phyloP scores from a whole-genome alignment of 768 basidiomycete genomes.

The Psilocybe sp. region DNA sequence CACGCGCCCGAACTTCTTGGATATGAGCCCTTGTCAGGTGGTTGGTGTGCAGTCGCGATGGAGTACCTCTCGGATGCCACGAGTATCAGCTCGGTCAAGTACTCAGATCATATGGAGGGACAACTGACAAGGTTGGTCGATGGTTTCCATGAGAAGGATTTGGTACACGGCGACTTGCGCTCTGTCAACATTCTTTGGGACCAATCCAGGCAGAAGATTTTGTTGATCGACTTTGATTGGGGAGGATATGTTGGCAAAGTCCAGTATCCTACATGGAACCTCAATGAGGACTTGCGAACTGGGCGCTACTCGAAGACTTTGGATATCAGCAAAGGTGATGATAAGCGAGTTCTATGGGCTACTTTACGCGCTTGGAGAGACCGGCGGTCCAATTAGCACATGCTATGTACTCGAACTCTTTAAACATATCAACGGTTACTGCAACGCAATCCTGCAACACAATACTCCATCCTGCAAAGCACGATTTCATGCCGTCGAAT shows the following conservation, averaged over 20 bases:
- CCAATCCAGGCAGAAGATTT: constrained; percentile 2
- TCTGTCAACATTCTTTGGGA: constrained; percentile 12
- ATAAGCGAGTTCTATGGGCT: constrained; percentile 7
- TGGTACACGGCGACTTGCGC: constrained; percentile 19
- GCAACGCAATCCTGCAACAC: no score
- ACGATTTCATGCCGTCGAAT: no score
- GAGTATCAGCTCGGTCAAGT: not conserved
- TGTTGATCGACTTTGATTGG: constrained; percentile 18
- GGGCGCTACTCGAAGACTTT: constrained; percentile 5
- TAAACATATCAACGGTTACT: no score
- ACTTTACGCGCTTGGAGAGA: no score
- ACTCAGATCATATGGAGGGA: no score
- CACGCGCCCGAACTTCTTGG: constrained; percentile 22
- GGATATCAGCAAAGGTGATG: constrained; percentile 11
- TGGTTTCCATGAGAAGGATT: constrained; percentile 13
- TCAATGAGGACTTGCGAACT: constrained; percentile 10
- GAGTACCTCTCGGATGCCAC: constrained; percentile 9
- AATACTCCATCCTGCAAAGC: no score
- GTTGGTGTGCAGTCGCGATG: constrained; percentile 25
- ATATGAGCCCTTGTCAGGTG: constrained; percentile 23
- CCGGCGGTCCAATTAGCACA: no score
- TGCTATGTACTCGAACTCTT: no score
- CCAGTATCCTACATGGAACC: constrained; percentile 7
- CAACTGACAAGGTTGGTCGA: constrained; percentile 5
- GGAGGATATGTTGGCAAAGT: constrained; percentile 10